A percentile compares a stretch with the other conserved stretches of the same genome.
phyloP scores from a whole-genome alignment of 2,329 filamentous ascomycete genomes.

The Lecanicillium sp. region DNA sequence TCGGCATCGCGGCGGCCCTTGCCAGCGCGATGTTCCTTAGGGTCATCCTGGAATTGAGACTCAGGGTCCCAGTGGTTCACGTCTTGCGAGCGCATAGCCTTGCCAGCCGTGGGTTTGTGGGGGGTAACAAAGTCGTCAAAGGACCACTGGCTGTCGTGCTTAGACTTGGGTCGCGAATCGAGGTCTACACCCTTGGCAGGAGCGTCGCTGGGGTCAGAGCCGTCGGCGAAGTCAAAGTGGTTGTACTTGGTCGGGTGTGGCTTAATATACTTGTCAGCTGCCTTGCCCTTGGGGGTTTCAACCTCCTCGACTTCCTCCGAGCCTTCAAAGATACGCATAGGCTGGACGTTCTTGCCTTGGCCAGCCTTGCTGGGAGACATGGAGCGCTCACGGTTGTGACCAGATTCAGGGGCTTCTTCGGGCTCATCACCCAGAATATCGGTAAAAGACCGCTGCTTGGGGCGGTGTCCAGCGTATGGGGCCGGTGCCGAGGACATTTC shows the following conservation, averaged over 20 bases:
- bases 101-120: slow-evolving; percentile 56
- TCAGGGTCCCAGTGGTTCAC: slow-evolving; percentile 74
- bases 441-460: slow-evolving; percentile 56
- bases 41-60: slow-evolving; percentile 41
- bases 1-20: slow-evolving; percentile 73
- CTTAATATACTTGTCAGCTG: slow-evolving; percentile 41
- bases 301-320: slow-evolving; percentile 33
- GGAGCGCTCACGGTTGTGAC: slow-evolving; percentile 36
- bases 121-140: slow-evolving; percentile 87
- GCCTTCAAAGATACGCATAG: slow-evolving; percentile 56
- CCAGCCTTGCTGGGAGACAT: slow-evolving; percentile 37
- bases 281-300: slow-evolving; percentile 33
- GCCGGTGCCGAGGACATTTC: slow-evolving; percentile 42
- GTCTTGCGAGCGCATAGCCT: slow-evolving; percentile 55
- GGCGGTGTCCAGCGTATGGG: slow-evolving; percentile 53
- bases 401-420: slow-evolving; percentile 26
- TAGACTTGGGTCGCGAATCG: slow-evolving; percentile 41
- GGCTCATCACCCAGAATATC: slow-evolving; percentile 59
- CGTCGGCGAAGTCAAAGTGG: slow-evolving; percentile 77
- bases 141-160: slow-evolving; percentile 70
- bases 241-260: slow-evolving; percentile 72
- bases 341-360: slow-evolving; percentile 52
- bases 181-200: slow-evolving; percentile 31
- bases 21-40: slow-evolving; percentile 46
- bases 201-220: slow-evolving; percentile 42